Evolutionary conservation across 2,329 filamentous ascomycete species (phyloP), one percentile per base, ranked within the genome.

Genomic region (Fusarium nurragi): DNA sequence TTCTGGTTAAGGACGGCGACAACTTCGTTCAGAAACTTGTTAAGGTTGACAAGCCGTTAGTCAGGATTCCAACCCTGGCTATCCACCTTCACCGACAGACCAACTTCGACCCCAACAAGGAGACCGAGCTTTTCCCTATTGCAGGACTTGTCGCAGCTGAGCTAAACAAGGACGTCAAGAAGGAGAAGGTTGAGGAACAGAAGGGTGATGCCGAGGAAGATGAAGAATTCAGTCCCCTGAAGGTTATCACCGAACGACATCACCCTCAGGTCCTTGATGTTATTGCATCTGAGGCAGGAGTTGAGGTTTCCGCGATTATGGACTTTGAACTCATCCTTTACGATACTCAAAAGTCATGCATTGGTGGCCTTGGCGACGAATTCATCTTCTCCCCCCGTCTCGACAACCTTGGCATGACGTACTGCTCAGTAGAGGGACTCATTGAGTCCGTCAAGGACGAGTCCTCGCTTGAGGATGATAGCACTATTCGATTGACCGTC

Each of bases 261-360:
- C 94, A 98, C 77, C 88, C 94, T 5, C 91, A 91, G 71, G 83
- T 99, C 58, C 84, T 99, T 57, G 88, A 96, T 62, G 83, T 97
- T 40, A 90, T 99, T 67, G 94, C 95, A 26, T 83, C 88, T 32
- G 88, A 97, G 73, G 90, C 91, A 3, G 90, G 86, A 8, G 90
- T 91, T 30, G 79, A 86, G 18, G 84, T 90, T 1, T 81, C 87
- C 4, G 88, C 94, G 59, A 85, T 99, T 18, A 81, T 95, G 45
- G 95, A 99, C 79, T 99, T 99, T 71, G 95, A 99, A 80, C 87
- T 97, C 71, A 87, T 97, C n/a, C 88, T 99, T 38, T 99, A 97
- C 78, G 95, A 99, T 77, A 96, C 93, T 11, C 95, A 99, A 74
- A 91, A 94, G 74, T 88, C 94, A 1, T 92, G 89, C 74, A 86